A percentile compares a stretch with the other conserved stretches of the same genome.
These are phyloP conservation scores for Verticillium tricorpus DNA, from an alignment of 2,329 filamentous ascomycete species.

Conservation along the genomic window DNA sequence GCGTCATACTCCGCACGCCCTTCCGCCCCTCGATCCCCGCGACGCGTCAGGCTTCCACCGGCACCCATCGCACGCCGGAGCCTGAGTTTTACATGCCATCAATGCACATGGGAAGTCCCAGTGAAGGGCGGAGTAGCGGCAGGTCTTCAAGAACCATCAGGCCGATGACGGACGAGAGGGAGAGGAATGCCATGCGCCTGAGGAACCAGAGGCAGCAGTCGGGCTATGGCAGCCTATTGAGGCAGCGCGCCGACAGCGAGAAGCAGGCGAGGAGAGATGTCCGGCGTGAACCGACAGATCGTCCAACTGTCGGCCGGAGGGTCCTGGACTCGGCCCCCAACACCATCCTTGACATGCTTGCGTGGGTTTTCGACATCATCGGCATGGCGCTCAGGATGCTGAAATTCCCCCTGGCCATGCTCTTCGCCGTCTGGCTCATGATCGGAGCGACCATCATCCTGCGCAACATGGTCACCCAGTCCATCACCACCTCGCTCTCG, in stretches of 20 bases:
- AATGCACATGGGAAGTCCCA: constrained; percentile 27
- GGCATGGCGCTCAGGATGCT: constrained; percentile 55
- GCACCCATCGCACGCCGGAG: constrained; percentile 33
- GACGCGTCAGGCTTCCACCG: constrained; percentile 14
- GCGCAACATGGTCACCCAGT: constrained; percentile 58
- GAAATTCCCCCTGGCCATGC: constrained; percentile 59
- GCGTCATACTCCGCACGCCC: constrained; percentile 48
- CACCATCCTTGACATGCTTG: constrained; percentile 32
- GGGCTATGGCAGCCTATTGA: background rate
- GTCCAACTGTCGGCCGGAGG: constrained; percentile 20
- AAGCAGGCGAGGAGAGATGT: background rate
- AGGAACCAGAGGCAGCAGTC: background rate
- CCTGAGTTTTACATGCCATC: constrained; percentile 52
- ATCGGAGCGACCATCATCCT: constrained; percentile 55
- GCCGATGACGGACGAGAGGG: constrained; percentile 12
- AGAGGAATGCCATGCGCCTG: background rate
- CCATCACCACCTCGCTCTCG: constrained; percentile 57
- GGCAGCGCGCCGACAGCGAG: background rate
- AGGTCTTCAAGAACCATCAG: constrained; percentile 28
- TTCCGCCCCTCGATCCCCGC: constrained; percentile 50
- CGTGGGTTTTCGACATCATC: constrained; percentile 53
- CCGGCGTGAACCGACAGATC: background rate
- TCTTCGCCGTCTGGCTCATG: constrained; percentile 57
- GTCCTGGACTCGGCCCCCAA: constrained; percentile 30
- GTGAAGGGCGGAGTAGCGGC: constrained; percentile 22